Evolutionary conservation across 495 filamentous ascomycete genomes (phyloP), one percentile per base, ranked within the genome.

Genomic region (Aspergillus indologenus): DNA sequence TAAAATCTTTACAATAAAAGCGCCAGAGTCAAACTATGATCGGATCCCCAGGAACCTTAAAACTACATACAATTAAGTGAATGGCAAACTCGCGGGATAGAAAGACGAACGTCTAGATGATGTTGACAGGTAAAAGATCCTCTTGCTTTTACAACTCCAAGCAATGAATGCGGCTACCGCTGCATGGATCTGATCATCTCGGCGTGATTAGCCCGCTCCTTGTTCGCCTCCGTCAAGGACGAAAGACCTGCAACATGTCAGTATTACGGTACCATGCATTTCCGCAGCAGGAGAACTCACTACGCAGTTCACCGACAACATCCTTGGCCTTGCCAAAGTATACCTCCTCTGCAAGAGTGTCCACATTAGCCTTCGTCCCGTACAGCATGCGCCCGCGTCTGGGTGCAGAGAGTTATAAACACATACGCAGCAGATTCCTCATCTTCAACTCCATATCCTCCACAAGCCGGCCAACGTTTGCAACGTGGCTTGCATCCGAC

Each of bases 391-490:
- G 3, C 26, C 34, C 17, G 9, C 48, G 1, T 29, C 7, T 21
- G 8, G 24, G 58, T 2, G 40, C 15, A 21, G 49, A 26, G 0
- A 9, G 18, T 9, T 1, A 17, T 12, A 19, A 44, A 45, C 20
- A 77, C 83, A 51, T 75, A 86, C 83, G 95, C 70, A 99, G 79
- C 73, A 98, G 73, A 71, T 98, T 99, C 75, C 94, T 86, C 95
- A 99, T 99, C 84, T 97, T 96, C 71, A 96, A 81, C 58, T 99
- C 94, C 93, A 99, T 97, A 77, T 99, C 95, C 79, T 99, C 94
- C 48, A 99, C 93, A 67, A 99, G 79, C 72, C 85, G 81, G 44
- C 94, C 94, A 61, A 98, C 91, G 71, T 99, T 99, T 51, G 89
- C 89, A 61, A 99, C 91, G 76, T 99, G 94, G 73, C 89, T 91